Base-by-base conservation (phyloP, 2,329 filamentous ascomycete species). In the Dactylellina parvicollis region DNA sequence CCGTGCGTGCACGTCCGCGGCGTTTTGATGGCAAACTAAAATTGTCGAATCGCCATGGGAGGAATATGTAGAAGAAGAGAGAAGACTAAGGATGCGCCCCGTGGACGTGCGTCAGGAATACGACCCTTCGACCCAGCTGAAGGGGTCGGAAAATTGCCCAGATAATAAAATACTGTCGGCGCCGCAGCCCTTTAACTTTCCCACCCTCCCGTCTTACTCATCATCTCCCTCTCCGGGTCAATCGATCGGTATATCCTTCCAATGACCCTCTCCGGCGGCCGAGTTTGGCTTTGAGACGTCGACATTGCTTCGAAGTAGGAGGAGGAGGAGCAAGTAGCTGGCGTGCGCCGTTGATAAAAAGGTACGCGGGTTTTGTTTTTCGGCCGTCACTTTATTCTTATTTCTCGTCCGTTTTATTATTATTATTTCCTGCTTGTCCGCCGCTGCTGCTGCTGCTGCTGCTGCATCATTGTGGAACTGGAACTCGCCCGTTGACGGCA, bases 401-500 rank as follows among this genome's bases (percentile, higher is more conserved):
- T n/a, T n/a, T n/a, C n/a, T n/a, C n/a, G n/a, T n/a, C n/a, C n/a
- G n/a, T n/a, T n/a, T n/a, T n/a, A n/a, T n/a, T n/a, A n/a, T n/a
- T n/a, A n/a, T n/a, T n/a, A n/a, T n/a, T n/a, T n/a, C n/a, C n/a
- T n/a, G n/a, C n/a, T n/a, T n/a, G n/a, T n/a, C n/a, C n/a, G n/a
- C n/a, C n/a, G n/a, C n/a, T n/a, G n/a, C n/a, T n/a, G n/a, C n/a
- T n/a, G n/a, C n/a, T n/a, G n/a, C n/a, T n/a, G n/a, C n/a, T n/a
- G n/a, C n/a, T n/a, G n/a, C n/a, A 30, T 46, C 30, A 32, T 42
- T 49, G 44, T 46, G 22, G 24, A 26, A 36, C 30, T 70, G 65
- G 56, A 70, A 61, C 52, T 62, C 62, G 65, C 65, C 65, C 44
- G 18, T 16, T 22, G n/a, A n/a, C 65, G 65, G 65, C 32, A 70